Evolutionary conservation across 2,329 filamentous ascomycete species (phyloP).

Genomic region (Talaromyces sp.): DNA sequence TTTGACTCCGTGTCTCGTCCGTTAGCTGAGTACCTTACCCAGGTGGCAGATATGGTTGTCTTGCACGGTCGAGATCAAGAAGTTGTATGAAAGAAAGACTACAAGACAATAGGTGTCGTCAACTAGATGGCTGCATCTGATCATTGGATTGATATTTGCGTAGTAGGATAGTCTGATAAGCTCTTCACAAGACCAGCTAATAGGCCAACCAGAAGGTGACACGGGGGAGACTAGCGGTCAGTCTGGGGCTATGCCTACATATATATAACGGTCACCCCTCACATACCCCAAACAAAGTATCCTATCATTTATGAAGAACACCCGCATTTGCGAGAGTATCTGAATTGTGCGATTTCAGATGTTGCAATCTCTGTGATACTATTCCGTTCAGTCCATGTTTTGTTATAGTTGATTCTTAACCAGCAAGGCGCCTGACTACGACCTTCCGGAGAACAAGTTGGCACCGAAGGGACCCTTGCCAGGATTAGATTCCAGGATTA

Average conservation of each 20-base stretch:
- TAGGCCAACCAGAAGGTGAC: not conserved
- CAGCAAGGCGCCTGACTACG: no score
- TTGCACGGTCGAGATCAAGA: not conserved
- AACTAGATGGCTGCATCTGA: not conserved
- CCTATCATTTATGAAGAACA: no score
- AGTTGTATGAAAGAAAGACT: not conserved
- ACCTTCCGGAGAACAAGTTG: no score
- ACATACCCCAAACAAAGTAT: not conserved
- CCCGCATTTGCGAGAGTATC: not conserved
- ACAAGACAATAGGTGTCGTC: not conserved
- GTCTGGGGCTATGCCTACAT: not conserved
- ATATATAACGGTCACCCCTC: not conserved
- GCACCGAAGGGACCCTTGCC: no score
- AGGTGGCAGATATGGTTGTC: no score
- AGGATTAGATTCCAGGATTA: no score
- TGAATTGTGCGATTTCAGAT: no score
- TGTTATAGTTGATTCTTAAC: no score
- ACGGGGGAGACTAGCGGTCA: constrained; percentile 1
- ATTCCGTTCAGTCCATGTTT: no score
- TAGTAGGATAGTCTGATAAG: not conserved
- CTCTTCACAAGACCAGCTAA: not conserved
- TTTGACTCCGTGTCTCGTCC: no score
- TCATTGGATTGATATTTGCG: not conserved
- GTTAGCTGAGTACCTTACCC: no score
- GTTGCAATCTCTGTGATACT: no score